Conservation (phyloP, 1,284 basidiomycete genomes). For the Paramarasmius palmivorus region DNA sequence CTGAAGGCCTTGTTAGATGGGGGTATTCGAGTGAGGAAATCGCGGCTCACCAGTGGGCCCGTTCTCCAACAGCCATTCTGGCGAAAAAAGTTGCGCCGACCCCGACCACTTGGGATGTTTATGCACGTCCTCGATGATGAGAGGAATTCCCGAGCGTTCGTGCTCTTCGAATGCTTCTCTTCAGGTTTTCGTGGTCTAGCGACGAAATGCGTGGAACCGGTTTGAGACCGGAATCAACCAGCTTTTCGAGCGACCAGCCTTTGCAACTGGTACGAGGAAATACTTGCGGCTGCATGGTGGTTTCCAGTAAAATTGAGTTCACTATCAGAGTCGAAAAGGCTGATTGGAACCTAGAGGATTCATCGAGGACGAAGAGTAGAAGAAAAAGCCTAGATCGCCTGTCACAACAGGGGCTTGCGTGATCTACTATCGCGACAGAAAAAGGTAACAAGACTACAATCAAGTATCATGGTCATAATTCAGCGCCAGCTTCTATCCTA, state of each 20-base stretch:
- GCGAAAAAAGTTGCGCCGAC: slow-evolving; percentile 49
- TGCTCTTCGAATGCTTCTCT: slow-evolving; percentile 39
- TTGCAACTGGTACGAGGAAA: slow-evolving; percentile 25
- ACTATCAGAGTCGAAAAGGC: too few relatives aligned
- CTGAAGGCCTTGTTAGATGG: slow-evolving; percentile 27
- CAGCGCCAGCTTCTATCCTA: too few relatives aligned
- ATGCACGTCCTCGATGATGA: slow-evolving; percentile 64
- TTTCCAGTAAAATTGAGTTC: too few relatives aligned
- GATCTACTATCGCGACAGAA: too few relatives aligned
- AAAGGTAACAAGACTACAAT: too few relatives aligned
- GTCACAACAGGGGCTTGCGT: too few relatives aligned
- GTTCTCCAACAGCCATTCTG: slow-evolving; percentile 50
- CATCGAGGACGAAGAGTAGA: too few relatives aligned
- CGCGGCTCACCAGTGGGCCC: slow-evolving; percentile 31
- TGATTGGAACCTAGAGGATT: too few relatives aligned
- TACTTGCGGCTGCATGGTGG: too few relatives aligned
- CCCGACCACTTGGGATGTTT: slow-evolving; percentile 51
- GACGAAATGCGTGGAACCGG: slow-evolving; percentile 43
- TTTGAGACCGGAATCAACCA: slow-evolving; percentile 44
- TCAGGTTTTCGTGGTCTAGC: slow-evolving; percentile 20
- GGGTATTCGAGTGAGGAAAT: neutral
- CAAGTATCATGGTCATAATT: too few relatives aligned
- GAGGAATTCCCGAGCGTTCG: slow-evolving; percentile 53
- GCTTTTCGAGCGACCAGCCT: slow-evolving; percentile 48
- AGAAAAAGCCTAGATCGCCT: too few relatives aligned